A percentile compares a stretch with the other conserved stretches of the same genome.
These are phyloP conservation scores for Opeltia flavorubescens DNA, from an alignment of 495 filamentous ascomycete genomes.

Conservation along the genomic window DNA sequence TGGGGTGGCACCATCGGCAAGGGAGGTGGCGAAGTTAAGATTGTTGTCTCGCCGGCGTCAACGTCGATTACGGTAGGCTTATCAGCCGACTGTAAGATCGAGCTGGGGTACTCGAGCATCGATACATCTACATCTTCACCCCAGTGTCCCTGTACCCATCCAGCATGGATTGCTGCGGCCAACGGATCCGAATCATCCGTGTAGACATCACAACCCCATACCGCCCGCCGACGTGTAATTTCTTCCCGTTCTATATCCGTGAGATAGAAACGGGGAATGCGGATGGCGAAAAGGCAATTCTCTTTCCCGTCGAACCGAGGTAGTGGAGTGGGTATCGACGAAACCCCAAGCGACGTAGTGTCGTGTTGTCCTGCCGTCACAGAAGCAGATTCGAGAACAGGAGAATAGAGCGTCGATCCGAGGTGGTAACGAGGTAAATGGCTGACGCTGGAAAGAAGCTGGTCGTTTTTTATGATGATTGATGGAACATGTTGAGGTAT, in stretches of 20 bases:
- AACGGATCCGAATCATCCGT: conserved; percentile 92
- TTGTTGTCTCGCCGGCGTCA: conserved; percentile 6
- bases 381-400: conserved; percentile 20
- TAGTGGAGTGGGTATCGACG: conserved; percentile 57
- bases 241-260: conserved; percentile 54
- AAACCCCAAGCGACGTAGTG: conserved; percentile 12
- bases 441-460: conserved; percentile 53
- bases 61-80: conserved; percentile 9
- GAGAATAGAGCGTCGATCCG: conserved; percentile 51
- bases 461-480: conserved; percentile 50
- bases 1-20: conserved; percentile 27
- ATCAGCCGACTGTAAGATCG: not conserved
- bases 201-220: conserved; percentile 92
- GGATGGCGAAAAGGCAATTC: conserved; percentile 81
- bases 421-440: conserved; percentile 66
- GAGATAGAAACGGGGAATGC: conserved; percentile 70
- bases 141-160: conserved; percentile 85
- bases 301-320: conserved; percentile 69
- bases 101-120: conserved; percentile 43
- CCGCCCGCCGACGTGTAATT: conserved; percentile 57
- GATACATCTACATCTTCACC: conserved; percentile 54
- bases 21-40: conserved; percentile 12
- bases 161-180: conserved; percentile 84
- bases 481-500: conserved; percentile 33
- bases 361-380: conserved; percentile 13